Evolutionary conservation across 495 filamentous ascomycete genomes (phyloP), one percentile per base, ranked within the genome.

Genomic region (Ramalina intermedia): DNA sequence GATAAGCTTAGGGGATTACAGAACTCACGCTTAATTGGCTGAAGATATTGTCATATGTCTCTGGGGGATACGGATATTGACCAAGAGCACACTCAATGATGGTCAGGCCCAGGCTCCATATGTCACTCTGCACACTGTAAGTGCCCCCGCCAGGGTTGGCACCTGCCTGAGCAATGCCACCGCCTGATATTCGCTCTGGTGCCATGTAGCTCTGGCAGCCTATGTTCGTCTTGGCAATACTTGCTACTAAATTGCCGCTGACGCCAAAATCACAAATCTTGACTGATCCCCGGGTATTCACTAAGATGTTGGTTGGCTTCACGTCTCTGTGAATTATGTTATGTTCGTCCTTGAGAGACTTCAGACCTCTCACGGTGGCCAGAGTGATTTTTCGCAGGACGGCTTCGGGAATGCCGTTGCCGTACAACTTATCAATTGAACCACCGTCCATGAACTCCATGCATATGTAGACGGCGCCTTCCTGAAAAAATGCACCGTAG

Each of bases 161-260:
- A 18, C 82, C 73, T 9, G 82, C 77, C 57, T 86, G 80, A 57
- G 87, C 80, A 53, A 87, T 75, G 21, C 87, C 84, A 45, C 86
- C 84, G 21, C 85, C 85, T 26, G 85, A 82, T 50, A 99, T 99
- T 46, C 91, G 76, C 62, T 99, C 91, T 3, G 91, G 91, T 0
- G 91, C 91, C 91, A 99, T 99, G 68, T 99, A 99, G 64, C 88
- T 95, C 63, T 99, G 91, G 59, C 91, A 99, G 18, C 91, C 91
- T 54, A 99, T 99, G 61, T 99, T 99, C 20, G 91, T 99, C 66
- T 94, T 96, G 20, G 91, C 91, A 55, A 96, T 96, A 67, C 87
- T 94, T 4, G 91, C 89, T 18, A 99, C 91, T 12, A 99, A 66
- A 58, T 99, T 99, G 35, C 91, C 91, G 45, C 85, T 91, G 11